These are phyloP conservation scores for Pseudozyma pruni DNA, from an alignment of 1,284 basidiomycete genomes.

Conservation along the genomic window DNA sequence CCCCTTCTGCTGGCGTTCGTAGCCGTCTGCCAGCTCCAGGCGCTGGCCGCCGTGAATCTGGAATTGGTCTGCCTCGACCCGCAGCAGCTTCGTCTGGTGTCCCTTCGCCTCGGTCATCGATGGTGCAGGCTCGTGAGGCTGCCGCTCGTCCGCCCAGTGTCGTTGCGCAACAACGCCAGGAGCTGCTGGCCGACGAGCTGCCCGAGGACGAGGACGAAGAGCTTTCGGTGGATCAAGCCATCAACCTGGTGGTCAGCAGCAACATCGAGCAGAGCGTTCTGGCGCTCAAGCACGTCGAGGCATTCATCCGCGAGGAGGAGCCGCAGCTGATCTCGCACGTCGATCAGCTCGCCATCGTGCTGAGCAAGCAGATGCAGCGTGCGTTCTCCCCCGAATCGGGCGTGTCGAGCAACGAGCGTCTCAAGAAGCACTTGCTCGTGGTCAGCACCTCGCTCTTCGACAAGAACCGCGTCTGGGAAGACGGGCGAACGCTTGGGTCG, in stretches of 20 bases:
- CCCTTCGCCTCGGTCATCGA: constrained; percentile 25
- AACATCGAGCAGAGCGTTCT: constrained; percentile 88
- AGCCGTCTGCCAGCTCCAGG: constrained; percentile 41
- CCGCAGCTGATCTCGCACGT: constrained; percentile 58
- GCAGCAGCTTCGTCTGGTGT: constrained; percentile 10
- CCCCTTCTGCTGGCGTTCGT: constrained; percentile 26
- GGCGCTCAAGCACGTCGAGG: constrained; percentile 80
- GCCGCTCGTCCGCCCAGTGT: constrained; percentile 12
- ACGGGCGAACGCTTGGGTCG: constrained; percentile 52
- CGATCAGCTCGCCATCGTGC: constrained; percentile 72
- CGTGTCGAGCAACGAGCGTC: constrained; percentile 31
- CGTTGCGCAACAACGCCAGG: constrained; percentile 13
- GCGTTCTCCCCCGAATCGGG: constrained; percentile 47
- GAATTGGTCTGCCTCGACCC: constrained; percentile 39
- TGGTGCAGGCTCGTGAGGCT: constrained; percentile 15
- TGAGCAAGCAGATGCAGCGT: constrained; percentile 53
- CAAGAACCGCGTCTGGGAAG: constrained; percentile 50
- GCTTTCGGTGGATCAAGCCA: constrained; percentile 51
- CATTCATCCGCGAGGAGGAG: constrained; percentile 49
- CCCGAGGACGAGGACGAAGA: constrained; percentile 49
- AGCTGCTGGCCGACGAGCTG: constrained; percentile 36
- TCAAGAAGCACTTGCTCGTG: constrained; percentile 62
- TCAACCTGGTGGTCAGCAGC: constrained; percentile 76
- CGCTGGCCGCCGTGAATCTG: constrained; percentile 40
- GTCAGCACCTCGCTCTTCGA: constrained; percentile 55